Conservation (phyloP, 495 filamentous ascomycete genomes). For the Penicillium crystallinum region DNA sequence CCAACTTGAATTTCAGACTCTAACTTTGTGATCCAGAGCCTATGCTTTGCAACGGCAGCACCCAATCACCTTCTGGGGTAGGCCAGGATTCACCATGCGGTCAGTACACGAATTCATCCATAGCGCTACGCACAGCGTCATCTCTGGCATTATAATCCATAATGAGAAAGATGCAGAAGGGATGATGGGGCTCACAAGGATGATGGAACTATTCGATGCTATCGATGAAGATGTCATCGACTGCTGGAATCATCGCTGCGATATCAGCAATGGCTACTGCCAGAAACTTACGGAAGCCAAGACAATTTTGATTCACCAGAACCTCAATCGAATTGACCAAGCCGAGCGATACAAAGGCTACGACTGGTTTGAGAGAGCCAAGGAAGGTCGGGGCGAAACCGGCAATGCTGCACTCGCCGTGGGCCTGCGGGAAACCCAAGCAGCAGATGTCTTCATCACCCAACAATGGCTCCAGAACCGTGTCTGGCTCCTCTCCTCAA, state of each 20-base stretch:
- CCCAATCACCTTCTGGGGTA: conserved; percentile 37
- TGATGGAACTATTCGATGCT: conserved; percentile 41
- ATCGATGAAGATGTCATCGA: conserved; percentile 41
- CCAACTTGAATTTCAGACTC: neutral
- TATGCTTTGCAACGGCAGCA: conserved; percentile 65
- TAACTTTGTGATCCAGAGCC: conserved; percentile 38
- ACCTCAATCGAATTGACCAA: conserved; percentile 26
- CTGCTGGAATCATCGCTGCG: conserved; percentile 41
- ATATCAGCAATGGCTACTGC: conserved; percentile 29
- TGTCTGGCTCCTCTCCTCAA: conserved; percentile 64
- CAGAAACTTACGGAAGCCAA: conserved; percentile 32
- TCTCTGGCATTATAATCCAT: conserved; percentile 42
- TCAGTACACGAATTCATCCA: conserved; percentile 38
- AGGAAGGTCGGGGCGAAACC: conserved; percentile 16
- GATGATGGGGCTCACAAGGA: conserved; percentile 38
- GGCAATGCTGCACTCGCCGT: conserved; percentile 40
- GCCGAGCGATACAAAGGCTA: conserved; percentile 45
- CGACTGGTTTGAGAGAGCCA: conserved; percentile 60
- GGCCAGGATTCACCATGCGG: conserved; percentile 33
- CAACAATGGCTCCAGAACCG: conserved; percentile 84
- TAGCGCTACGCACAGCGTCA: conserved; percentile 33
- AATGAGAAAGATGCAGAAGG: conserved; percentile 41
- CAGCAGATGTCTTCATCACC: conserved; percentile 63
- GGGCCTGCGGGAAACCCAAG: conserved; percentile 59
- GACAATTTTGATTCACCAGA: conserved; percentile 33